Evolutionary conservation across 2,329 filamentous ascomycete species (phyloP).

Genomic region (Verticillium zaregamsianum): DNA sequence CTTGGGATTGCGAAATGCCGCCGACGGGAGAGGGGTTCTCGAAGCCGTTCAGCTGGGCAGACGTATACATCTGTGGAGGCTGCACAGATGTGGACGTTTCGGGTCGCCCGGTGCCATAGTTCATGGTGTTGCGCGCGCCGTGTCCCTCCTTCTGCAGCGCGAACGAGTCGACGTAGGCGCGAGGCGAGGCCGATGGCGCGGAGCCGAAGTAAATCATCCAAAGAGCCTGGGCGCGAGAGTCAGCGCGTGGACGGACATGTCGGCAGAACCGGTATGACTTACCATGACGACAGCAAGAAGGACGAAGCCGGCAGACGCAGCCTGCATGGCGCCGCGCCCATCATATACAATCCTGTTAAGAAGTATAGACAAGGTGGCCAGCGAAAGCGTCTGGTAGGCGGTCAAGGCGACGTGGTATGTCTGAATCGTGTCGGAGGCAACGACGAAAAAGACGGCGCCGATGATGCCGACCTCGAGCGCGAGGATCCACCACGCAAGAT

Average conservation of each 20-base stretch:
- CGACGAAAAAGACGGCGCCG: conserved; percentile 71
- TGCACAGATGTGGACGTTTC: conserved; percentile 76
- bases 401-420: conserved; percentile 92
- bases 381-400: conserved; percentile 76
- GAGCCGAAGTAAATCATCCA: conserved; percentile 99
- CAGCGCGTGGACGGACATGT: neutral
- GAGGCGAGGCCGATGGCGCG: conserved; percentile 77
- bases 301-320: conserved; percentile 88
- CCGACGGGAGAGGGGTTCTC: conserved; percentile 89
- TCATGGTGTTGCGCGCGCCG: conserved; percentile 67
- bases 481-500: conserved; percentile 89
- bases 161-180: conserved; percentile 92
- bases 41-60: conserved; percentile 89
- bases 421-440: conserved; percentile 78
- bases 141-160: conserved; percentile 83
- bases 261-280: conserved; percentile 32
- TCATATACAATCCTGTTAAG: conserved; percentile 85
- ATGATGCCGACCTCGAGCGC: conserved; percentile 85
- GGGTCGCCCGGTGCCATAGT: conserved; percentile 70
- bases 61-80: conserved; percentile 96
- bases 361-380: conserved; percentile 80
- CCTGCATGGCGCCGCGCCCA: conserved; percentile 68
- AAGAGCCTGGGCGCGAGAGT: conserved; percentile 60
- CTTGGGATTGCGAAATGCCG: conserved; percentile 55
- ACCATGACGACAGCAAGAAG: conserved; percentile 90